Conservation (phyloP, 2,329 filamentous ascomycete species). For the Bretziella fagacearum region DNA sequence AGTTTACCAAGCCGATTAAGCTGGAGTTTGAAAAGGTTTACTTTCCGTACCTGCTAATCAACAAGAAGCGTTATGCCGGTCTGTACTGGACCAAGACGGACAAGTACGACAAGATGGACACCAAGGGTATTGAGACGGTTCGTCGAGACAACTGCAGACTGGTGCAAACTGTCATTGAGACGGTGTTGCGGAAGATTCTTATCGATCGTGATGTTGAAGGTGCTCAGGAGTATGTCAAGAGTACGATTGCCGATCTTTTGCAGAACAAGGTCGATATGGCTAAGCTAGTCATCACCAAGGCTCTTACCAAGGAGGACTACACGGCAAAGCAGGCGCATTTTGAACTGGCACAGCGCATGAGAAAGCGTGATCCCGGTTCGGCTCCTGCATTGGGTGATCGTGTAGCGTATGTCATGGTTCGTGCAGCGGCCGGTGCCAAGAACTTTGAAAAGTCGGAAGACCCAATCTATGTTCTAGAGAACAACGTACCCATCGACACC, state of each 20-base stretch:
- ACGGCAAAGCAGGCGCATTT: slow-evolving; percentile 88
- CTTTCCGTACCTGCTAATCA: slow-evolving; percentile 93
- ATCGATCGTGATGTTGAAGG: slow-evolving; percentile 82
- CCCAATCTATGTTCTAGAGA: slow-evolving; percentile 88
- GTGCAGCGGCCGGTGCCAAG: slow-evolving; percentile 72
- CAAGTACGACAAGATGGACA: slow-evolving; percentile 99
- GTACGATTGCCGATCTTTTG: slow-evolving; percentile 82
- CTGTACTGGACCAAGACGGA: slow-evolving; percentile 89
- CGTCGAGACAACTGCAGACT: slow-evolving; percentile 89
- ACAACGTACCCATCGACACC: slow-evolving; percentile 95
- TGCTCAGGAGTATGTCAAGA: slow-evolving; percentile 94
- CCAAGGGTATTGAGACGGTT: slow-evolving; percentile 97
- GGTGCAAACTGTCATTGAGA: slow-evolving; percentile 95
- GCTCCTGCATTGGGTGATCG: slow-evolving; percentile 86
- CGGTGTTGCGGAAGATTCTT: slow-evolving; percentile 83
- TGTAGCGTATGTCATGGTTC: slow-evolving; percentile 95
- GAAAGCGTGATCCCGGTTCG: slow-evolving; percentile 87
- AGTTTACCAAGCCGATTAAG: slow-evolving; percentile 95
- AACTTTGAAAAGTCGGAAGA: slow-evolving; percentile 97
- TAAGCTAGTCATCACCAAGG: slow-evolving; percentile 97
- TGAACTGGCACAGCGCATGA: slow-evolving; percentile 89
- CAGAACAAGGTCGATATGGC: slow-evolving; percentile 99
- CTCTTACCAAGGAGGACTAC: slow-evolving; percentile 70
- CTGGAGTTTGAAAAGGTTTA: slow-evolving; percentile 99
- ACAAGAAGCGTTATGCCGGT: slow-evolving; percentile 99